phyloP scores from a whole-genome alignment of 176 grass and related monocot species.

The Lolium multiflorum region DNA sequence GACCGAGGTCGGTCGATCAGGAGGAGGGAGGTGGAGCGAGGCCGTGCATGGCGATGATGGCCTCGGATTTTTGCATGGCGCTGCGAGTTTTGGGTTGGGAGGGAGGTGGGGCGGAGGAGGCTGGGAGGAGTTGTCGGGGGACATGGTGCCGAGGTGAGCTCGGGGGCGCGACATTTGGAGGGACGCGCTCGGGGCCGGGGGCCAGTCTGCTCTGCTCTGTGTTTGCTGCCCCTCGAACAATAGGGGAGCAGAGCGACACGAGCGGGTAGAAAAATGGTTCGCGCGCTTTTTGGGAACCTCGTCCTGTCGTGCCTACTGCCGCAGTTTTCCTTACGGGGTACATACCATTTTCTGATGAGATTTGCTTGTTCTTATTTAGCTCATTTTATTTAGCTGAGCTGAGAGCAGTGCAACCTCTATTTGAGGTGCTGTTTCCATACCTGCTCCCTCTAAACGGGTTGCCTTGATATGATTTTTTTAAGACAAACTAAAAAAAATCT shows the following conservation, averaged over 20 bases:
- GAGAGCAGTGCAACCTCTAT: no score
- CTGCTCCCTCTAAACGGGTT: no score
- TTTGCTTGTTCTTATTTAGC: no score
- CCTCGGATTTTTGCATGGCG: constrained; percentile 2
- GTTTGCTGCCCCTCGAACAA: constrained; percentile 1
- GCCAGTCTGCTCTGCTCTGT: neutral
- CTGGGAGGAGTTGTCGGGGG: constrained; percentile 58
- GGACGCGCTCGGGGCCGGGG: constrained; percentile 8
- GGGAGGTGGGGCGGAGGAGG: constrained; percentile 29
- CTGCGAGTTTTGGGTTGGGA: neutral
- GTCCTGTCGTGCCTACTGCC: neutral
- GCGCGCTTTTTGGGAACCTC: neutral
- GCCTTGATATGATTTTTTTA: no score
- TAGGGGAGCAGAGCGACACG: neutral
- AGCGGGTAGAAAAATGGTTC: neutral
- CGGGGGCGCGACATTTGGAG: constrained; percentile 51
- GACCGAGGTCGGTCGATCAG: neutral
- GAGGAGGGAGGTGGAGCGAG: neutral
- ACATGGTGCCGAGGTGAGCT: constrained; percentile 16
- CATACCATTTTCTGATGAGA: no score
- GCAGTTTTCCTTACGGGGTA: neutral
- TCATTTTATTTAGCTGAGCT: no score
- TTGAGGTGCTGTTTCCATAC: no score
- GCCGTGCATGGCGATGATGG: constrained; percentile 9
- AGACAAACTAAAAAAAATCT: no score